A percentile compares a stretch with the other conserved stretches of the same genome.
Evolutionary conservation across 495 filamentous ascomycete genomes (phyloP).

Genomic region (Hypoxylon cercidicola): DNA sequence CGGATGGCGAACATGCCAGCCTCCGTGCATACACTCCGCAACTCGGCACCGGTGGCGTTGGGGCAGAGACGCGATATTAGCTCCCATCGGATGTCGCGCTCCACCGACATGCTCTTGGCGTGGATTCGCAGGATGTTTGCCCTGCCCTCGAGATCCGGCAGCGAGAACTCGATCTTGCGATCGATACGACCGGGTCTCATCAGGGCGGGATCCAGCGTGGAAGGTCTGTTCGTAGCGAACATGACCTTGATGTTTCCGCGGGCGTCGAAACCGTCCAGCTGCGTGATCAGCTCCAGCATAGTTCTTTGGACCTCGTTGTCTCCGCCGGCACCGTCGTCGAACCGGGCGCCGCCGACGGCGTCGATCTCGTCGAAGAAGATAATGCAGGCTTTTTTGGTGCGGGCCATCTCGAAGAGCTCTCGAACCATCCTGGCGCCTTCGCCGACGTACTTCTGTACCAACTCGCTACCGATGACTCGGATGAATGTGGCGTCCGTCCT

Average conservation of each 20-base stretch:
- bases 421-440: conserved; percentile 98
- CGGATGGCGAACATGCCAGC: conserved; percentile 99
- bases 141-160: conserved; percentile 94
- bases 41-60: conserved; percentile 94
- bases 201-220: conserved; percentile 92
- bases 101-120: conserved; percentile 99
- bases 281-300: conserved; percentile 98
- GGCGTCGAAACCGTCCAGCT: conserved; percentile 96
- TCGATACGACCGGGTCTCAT: conserved; percentile 99
- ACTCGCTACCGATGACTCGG: conserved; percentile 94
- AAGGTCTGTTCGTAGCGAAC: conserved; percentile 98
- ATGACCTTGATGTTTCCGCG: conserved; percentile 99
- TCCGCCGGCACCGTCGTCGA: conserved; percentile 96
- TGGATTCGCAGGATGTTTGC: conserved; percentile 98
- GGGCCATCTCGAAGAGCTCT: conserved; percentile 99
- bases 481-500: conserved; percentile 98
- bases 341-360: conserved; percentile 96
- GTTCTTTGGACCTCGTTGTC: conserved; percentile 99
- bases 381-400: conserved; percentile 99
- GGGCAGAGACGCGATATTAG: conserved; percentile 95
- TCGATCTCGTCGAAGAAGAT: conserved; percentile 99
- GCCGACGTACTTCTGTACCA: conserved; percentile 99
- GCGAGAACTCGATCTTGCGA: conserved; percentile 97
- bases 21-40: conserved; percentile 97
- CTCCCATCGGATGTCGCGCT: conserved; percentile 99